Evolutionary conservation across 495 filamentous ascomycete species (phyloP).

Genomic region (Neurospora africana): DNA sequence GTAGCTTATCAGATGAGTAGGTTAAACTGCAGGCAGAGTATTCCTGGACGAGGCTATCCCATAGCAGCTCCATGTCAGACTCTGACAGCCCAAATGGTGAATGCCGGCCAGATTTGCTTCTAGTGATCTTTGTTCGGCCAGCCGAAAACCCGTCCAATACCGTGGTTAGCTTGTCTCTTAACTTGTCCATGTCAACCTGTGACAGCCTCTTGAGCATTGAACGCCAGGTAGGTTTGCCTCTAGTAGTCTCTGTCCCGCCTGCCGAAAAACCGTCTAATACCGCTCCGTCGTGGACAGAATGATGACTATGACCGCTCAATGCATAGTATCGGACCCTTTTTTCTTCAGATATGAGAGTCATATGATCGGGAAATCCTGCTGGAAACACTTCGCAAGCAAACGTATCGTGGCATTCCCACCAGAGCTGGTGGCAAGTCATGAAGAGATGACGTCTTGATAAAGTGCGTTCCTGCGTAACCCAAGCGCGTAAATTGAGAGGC

Average conservation of each 20-base stretch:
- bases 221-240: not conserved
- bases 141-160: not conserved
- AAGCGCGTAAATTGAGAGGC: not conserved
- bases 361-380: not conserved
- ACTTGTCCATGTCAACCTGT: not conserved
- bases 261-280: not conserved
- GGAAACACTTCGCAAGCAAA: not conserved
- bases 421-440: not conserved
- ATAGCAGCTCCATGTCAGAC: not conserved
- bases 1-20: not conserved
- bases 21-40: not conserved
- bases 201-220: not conserved
- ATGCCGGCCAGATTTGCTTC: not conserved
- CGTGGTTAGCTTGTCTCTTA: too few relatives aligned
- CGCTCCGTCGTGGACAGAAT: not conserved
- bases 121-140: not conserved
- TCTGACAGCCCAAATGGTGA: not conserved
- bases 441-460: not conserved
- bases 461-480: not conserved
- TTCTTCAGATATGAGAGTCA: too few relatives aligned
- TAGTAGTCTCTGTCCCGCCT: not conserved
- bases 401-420: not conserved
- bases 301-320: not conserved
- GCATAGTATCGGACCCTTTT: not conserved
- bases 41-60: not conserved